Base-by-base conservation (phyloP, 805 yeast genomes). In the Candida hispaniensis region DNA sequence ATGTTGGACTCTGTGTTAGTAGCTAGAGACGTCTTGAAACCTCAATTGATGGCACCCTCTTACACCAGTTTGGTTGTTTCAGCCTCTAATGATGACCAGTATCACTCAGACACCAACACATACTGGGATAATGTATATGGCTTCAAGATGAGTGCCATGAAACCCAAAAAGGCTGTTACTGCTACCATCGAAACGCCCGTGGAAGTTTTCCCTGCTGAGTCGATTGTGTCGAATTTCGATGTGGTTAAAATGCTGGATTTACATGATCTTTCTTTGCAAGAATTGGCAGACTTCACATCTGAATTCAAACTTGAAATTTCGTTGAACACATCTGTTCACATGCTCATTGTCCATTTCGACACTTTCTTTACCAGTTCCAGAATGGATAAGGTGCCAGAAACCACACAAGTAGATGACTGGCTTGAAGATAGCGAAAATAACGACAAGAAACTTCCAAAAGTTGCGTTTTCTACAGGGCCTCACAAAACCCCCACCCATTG, bases 61-160 rank as follows among this genome's bases (percentile, higher is more conserved):
- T 81, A 81, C 60, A 85, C 94, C 44, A 68, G 79, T 15, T 79
- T 91, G 68, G 78, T 75, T 51, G 65, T 85, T 48, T 94, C 95
- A 13, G 85, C 91, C 47, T 75, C 91, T 50, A 95, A 86, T 60
- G 98, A 91, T 58, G 79, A 79, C 16, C 78, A 81, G 42, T 91
- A 85, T 62, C 83, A 86, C 58, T 76, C 75, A 38, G 94, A 91
- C 50, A 91, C 88, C 53, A 71, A 88, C 46, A 76, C 75, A 47
- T 91, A 73, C 62, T 91, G 99, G 99, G 85, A 82, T 55, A 81
- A 86, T 53, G 94, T 91, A 18, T 91, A 91, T 51, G 98, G 98
- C 4, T 91, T 91, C 52, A 96, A 93, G 54, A 83, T 80, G 59
- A 64, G 79, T 27, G 81, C 91, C 34, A 79, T 79, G 57, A 91